A percentile compares a stretch with the other conserved stretches of the same genome.
These are phyloP conservation scores for Kandelia obovata DNA, from an alignment of 345 rosid species.

Conservation along the genomic window DNA sequence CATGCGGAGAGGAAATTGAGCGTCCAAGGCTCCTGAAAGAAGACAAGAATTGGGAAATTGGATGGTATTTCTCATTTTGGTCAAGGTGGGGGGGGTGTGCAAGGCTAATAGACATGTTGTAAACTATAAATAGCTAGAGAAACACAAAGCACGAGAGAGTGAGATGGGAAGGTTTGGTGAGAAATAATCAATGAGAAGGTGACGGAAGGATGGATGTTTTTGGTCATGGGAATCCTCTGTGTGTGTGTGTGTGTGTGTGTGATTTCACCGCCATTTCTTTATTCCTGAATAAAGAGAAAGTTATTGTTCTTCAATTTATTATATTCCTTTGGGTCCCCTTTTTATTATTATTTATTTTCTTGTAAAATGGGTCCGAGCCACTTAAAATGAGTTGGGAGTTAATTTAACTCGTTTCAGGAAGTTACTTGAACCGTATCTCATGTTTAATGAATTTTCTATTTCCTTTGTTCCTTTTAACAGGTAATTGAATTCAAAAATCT, in stretches of 20 bases:
- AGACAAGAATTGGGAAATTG: neutral
- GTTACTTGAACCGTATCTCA: too few relatives aligned
- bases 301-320: neutral
- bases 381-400: too few relatives aligned
- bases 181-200: constrained; percentile 4
- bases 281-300: constrained; percentile 30
- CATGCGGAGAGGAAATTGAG: constrained; percentile 12
- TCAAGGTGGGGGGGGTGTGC: neutral
- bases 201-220: too few relatives aligned
- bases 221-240: constrained; percentile 6
- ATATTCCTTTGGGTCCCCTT: neutral
- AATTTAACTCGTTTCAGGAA: too few relatives aligned
- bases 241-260: constrained; percentile 3
- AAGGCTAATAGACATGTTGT: constrained; percentile 7
- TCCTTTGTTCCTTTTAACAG: too few relatives aligned
- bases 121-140: constrained; percentile 8
- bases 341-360: neutral
- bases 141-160: constrained; percentile 5
- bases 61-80: neutral
- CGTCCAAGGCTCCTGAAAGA: constrained; percentile 23
- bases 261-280: constrained; percentile 26
- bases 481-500: too few relatives aligned
- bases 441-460: too few relatives aligned
- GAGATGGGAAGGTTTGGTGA: neutral
- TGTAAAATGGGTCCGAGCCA: too few relatives aligned